A percentile compares a stretch with the other conserved stretches of the same genome.
phyloP scores from a whole-genome alignment of 208 protist genomes.

The Perkinsela sp. region DNA sequence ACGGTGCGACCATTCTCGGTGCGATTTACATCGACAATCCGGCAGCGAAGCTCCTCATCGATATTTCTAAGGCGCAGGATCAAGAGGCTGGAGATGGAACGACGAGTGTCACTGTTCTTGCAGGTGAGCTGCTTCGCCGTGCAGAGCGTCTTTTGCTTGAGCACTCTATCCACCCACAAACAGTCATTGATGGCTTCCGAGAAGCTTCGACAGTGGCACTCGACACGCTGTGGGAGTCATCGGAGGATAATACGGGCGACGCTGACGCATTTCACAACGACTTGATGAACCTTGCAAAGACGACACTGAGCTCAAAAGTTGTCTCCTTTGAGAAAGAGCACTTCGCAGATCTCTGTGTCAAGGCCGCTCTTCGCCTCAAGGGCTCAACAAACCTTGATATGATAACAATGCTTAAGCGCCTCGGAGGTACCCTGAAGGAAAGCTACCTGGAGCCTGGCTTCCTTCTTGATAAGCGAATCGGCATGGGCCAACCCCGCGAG shows the following conservation, averaged over 20 bases:
- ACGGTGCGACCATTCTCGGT: constrained; percentile 98
- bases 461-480: constrained; percentile 95
- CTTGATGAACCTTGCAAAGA: constrained; percentile 92
- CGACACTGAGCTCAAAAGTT: constrained; percentile 96
- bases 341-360: constrained; percentile 93
- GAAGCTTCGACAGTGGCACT: constrained; percentile 41
- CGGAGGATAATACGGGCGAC: constrained; percentile 53
- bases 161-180: constrained; percentile 95
- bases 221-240: constrained; percentile 28
- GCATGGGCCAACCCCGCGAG: constrained; percentile 82
- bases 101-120: constrained; percentile 91
- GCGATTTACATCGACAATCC: constrained; percentile 91
- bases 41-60: constrained; percentile 91
- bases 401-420: constrained; percentile 98
- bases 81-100: constrained; percentile 98
- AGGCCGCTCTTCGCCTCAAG: constrained; percentile 83
- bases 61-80: constrained; percentile 95
- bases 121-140: constrained; percentile 90
- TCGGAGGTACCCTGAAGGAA: constrained; percentile 80
- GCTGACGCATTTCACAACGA: constrained; percentile 73
- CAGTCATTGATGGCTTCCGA: constrained; percentile 79
- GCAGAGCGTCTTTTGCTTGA: constrained; percentile 83
- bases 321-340: constrained; percentile 82
- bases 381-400: constrained; percentile 80
- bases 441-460: constrained; percentile 97